These are phyloP conservation scores for Chalciporus pseudorubinellus DNA, from an alignment of 768 basidiomycete genomes.

Conservation along the genomic window DNA sequence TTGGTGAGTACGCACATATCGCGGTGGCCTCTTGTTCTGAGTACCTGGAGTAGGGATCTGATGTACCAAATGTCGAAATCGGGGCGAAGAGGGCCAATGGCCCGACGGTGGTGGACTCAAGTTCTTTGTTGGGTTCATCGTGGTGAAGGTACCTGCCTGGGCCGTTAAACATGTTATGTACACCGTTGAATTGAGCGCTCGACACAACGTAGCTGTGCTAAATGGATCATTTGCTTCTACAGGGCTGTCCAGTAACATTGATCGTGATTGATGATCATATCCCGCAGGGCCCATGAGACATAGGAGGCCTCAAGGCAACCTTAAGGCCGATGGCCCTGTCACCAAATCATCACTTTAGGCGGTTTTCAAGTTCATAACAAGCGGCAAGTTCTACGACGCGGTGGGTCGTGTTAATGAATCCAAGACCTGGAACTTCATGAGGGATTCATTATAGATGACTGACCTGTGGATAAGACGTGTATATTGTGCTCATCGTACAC, in stretches of 20 bases:
- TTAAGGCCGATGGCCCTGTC: neutral
- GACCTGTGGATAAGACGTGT: neutral
- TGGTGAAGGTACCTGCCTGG: neutral
- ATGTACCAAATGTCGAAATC: slow-evolving; percentile 45
- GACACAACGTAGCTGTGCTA: neutral
- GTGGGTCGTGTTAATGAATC: neutral
- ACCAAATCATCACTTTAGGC: neutral
- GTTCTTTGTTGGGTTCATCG: slow-evolving; percentile 5
- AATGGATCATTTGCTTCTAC: neutral
- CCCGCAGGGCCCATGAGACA: neutral
- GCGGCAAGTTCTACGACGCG: neutral
- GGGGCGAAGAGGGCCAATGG: slow-evolving; percentile 26
- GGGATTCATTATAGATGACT: neutral
- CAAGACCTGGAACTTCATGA: neutral
- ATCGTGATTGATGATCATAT: too few relatives aligned
- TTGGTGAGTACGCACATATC: slow-evolving; percentile 38
- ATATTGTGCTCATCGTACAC: neutral
- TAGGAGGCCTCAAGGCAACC: slow-evolving; percentile 3
- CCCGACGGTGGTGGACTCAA: neutral
- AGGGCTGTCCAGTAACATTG: neutral
- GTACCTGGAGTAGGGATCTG: slow-evolving; percentile 46
- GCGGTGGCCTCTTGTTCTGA: slow-evolving; percentile 34
- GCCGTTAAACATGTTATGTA: too few relatives aligned
- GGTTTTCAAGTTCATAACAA: neutral
- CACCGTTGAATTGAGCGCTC: too few relatives aligned